Evolutionary conservation across 1,284 basidiomycete species (phyloP), one percentile per base, ranked within the genome.

Genomic region (Fomes fomentarius): DNA sequence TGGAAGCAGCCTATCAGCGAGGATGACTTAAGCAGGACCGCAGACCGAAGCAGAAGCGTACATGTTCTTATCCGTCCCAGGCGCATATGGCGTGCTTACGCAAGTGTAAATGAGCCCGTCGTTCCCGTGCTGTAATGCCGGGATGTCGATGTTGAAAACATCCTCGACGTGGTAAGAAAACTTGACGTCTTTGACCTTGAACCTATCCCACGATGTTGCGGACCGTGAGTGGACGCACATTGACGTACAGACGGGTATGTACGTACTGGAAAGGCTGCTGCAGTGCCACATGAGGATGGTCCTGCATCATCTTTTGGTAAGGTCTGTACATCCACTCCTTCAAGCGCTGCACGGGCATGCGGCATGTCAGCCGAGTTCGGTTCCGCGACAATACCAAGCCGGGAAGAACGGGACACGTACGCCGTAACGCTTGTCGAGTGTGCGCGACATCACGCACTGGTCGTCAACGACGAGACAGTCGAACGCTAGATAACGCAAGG

Each of bases 101-200:
- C 93, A 92, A 0, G 97, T 99, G 69, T 98, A 99, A 64, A 99
- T 98, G 55, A 99, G 83, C 0, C 97, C 97, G 66, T 99, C 97
- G 63, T 92, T 96, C 5, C 88, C 94, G 68, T 99, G 97, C 61
- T 94, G 86, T 3, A 99, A 76, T n/a, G 80, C 80, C 2, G 95
- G 94, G 34, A 99, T 89, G 56, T 94, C 89, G 43, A 89, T 79
- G 41, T 81, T 78, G 64, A 98, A 90, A 10, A 99, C 94, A 58
- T 90, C 85, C 39, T 91, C 87, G 47, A 96, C 84, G 48, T 87
- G 85, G 68, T 99, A 98, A 5, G 95, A 92, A n/a, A 90, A 78
- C 54, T 88, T 87, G 76, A 96, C 96, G 43, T 84, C 81, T 70
- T 99, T 99, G 61, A 96, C 86, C 64, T 84, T 79, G 65, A 98